A percentile compares a stretch with the other conserved stretches of the same genome.
Evolutionary conservation across 805 yeast species (phyloP).

Genomic region (Cyberlindnera nakhonratchasimensis): DNA sequence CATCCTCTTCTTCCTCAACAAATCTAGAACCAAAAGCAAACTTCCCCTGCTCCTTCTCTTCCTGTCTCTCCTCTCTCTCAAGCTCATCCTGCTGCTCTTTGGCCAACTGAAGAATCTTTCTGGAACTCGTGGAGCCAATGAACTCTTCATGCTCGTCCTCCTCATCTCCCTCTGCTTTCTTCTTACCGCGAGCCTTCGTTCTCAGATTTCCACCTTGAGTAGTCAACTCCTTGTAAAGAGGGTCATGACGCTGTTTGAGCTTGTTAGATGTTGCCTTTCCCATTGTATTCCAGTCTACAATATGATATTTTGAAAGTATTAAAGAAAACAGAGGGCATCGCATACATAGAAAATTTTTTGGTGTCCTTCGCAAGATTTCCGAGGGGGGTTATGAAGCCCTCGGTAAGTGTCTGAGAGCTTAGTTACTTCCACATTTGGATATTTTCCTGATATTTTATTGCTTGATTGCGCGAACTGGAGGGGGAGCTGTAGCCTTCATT

Average conservation of each 20-base stretch:
- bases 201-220: slow-evolving; percentile 70
- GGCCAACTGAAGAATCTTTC: slow-evolving; percentile 86
- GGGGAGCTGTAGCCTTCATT: too few relatives aligned
- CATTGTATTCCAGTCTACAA: slow-evolving; percentile 37
- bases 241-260: slow-evolving; percentile 71
- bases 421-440: too few relatives aligned
- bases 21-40: slow-evolving; percentile 32
- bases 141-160: slow-evolving; percentile 49
- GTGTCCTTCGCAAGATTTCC: background rate
- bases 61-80: slow-evolving; percentile 55
- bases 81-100: slow-evolving; percentile 90
- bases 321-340: slow-evolving; percentile 1
- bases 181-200: slow-evolving; percentile 34
- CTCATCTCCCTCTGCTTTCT: slow-evolving; percentile 40
- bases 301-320: background rate
- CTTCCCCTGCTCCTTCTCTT: slow-evolving; percentile 28
- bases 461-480: too few relatives aligned
- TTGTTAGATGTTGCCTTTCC: slow-evolving; percentile 58
- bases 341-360: slow-evolving; percentile 5
- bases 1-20: slow-evolving; percentile 52
- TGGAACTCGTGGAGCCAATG: slow-evolving; percentile 77
- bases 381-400: slow-evolving; percentile 1
- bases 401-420: background rate
- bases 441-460: too few relatives aligned
- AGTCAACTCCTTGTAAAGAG: slow-evolving; percentile 75